Evolutionary conservation across 2,329 filamentous ascomycete genomes (phyloP).

Genomic region (Diplodia seriata): DNA sequence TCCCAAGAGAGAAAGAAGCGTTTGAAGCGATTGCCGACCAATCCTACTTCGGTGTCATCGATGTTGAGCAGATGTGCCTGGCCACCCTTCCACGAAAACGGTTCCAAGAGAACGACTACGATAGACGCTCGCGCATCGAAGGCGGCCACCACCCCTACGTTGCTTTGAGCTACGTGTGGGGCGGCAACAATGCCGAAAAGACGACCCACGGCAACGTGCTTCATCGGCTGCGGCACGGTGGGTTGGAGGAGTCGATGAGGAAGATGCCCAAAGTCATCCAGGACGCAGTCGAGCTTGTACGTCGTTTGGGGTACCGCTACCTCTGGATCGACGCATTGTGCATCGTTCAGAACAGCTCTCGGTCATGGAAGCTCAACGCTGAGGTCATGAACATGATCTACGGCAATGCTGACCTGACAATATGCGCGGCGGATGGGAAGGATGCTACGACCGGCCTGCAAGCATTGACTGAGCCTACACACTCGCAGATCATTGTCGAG

Average conservation of each 20-base stretch:
- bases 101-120: too few relatives aligned
- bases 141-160: neutral
- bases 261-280: conserved; percentile 12
- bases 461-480: conserved; percentile 24
- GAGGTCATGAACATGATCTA: conserved; percentile 45
- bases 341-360: conserved; percentile 31
- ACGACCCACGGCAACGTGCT: neutral
- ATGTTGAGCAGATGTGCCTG: conserved; percentile 30
- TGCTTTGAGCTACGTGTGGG: conserved; percentile 30
- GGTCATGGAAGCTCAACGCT: conserved; percentile 42
- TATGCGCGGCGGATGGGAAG: conserved; percentile 45
- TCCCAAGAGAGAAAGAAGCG: neutral
- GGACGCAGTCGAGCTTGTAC: conserved; percentile 18
- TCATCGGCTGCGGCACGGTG: neutral
- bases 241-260: neutral
- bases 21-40: conserved; percentile 10
- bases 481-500: conserved; percentile 29
- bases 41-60: conserved; percentile 32
- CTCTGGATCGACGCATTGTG: conserved; percentile 32
- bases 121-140: neutral
- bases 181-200: neutral
- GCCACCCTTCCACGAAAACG: conserved; percentile 8
- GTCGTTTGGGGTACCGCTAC: conserved; percentile 25
- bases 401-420: conserved; percentile 44
- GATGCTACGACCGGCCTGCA: conserved; percentile 34